Conservation (phyloP, 345 rosid species). For the Citrus glauca region DNA sequence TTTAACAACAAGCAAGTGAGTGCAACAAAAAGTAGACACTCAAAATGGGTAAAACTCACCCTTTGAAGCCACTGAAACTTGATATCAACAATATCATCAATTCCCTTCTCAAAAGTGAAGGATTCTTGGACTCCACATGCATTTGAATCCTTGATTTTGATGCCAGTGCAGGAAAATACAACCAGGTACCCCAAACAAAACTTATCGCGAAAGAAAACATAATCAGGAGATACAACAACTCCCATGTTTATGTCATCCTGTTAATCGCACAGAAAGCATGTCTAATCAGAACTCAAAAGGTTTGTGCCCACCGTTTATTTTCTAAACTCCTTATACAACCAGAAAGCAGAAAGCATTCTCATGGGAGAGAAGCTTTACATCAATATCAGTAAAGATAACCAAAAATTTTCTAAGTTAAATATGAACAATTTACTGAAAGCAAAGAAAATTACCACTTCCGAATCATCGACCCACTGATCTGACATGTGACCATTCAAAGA, state of each 20-base stretch:
- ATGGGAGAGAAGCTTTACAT: neutral
- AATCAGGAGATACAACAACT: conserved; percentile 55
- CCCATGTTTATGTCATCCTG: conserved; percentile 48
- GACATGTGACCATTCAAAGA: conserved; percentile 23
- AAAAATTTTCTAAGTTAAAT: neutral
- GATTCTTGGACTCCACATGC: conserved; percentile 31
- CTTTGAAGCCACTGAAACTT: conserved; percentile 54
- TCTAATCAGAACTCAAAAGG: conserved; percentile 9
- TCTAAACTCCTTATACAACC: neutral
- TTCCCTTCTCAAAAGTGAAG: conserved; percentile 45
- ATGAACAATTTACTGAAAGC: neutral
- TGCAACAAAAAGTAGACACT: conserved; percentile 6
- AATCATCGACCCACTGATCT: conserved; percentile 21
- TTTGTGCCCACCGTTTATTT: conserved; percentile 3
- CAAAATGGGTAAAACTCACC: conserved; percentile 42
- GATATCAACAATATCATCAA: conserved; percentile 70
- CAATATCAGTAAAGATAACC: neutral
- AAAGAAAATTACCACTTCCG: conserved; percentile 42
- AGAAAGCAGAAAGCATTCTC: conserved; percentile 10
- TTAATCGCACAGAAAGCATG: conserved; percentile 24
- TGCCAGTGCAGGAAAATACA: conserved; percentile 48
- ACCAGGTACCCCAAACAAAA: conserved; percentile 42
- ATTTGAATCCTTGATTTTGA: conserved; percentile 45
- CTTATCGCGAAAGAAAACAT: conserved; percentile 43
- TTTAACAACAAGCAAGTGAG: conserved; percentile 4